These are phyloP conservation scores for Sarocladium oryzae DNA, from an alignment of 2,329 filamentous ascomycete species.

Conservation along the genomic window DNA sequence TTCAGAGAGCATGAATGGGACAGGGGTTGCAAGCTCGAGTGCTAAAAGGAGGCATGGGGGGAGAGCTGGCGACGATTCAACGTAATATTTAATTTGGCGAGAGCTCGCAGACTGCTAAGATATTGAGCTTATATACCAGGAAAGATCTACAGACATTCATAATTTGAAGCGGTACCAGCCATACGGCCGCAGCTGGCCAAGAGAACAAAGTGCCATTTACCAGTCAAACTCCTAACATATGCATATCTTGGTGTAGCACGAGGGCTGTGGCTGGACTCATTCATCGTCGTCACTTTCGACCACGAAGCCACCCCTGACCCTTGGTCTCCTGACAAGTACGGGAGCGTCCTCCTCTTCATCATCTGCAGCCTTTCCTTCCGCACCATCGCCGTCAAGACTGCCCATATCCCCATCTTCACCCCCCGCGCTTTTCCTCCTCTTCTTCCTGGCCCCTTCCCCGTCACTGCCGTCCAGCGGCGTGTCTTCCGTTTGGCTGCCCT, in stretches of 20 bases:
- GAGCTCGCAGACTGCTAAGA: neutral
- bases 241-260: too few species aligned
- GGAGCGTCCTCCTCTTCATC: slow-evolving; percentile 29
- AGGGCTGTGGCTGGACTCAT: slow-evolving; percentile 12
- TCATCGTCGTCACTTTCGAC: slow-evolving; percentile 51
- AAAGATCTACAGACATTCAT: too few species aligned
- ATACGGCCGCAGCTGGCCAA: too few species aligned
- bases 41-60: neutral
- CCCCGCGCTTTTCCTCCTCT: slow-evolving; percentile 26
- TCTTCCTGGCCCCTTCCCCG: slow-evolving; percentile 30
- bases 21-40: neutral
- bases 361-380: slow-evolving; percentile 27
- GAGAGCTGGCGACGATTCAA: neutral
- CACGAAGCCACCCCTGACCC: slow-evolving; percentile 48
- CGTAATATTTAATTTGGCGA: neutral
- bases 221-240: too few species aligned
- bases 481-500: slow-evolving; percentile 20
- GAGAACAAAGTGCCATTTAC: too few species aligned
- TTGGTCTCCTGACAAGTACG: slow-evolving; percentile 30
- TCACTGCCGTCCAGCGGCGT: slow-evolving; percentile 24
- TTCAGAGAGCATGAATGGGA: neutral
- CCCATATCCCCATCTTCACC: slow-evolving; percentile 22
- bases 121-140: too few species aligned
- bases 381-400: slow-evolving; percentile 15
- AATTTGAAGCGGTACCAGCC: too few species aligned